Percentiles rank a stretch among this genome's conserved stretches.
Conservation (phyloP, 2,329 filamentous ascomycete genomes). For the Xylariales sp. region DNA sequence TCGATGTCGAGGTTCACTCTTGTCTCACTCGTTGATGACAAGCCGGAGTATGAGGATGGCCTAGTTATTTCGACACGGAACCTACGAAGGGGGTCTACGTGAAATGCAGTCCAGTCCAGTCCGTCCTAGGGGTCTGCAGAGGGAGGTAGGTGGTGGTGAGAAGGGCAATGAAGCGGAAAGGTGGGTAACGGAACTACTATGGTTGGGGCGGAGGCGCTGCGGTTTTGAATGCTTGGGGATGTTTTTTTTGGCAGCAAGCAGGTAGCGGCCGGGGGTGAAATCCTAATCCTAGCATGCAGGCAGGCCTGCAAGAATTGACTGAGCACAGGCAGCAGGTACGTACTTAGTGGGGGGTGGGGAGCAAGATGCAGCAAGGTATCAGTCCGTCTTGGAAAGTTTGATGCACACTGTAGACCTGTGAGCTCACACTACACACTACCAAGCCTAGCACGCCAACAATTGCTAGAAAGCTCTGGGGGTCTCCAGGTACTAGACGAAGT, state of each 20-base stretch:
- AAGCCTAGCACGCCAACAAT: too few relatives aligned
- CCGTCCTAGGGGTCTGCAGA: not conserved
- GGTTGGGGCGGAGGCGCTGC: slow-evolving; percentile 8
- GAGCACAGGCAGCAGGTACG: too few relatives aligned
- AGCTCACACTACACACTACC: too few relatives aligned
- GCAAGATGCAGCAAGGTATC: too few relatives aligned
- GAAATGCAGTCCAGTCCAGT: not conserved
- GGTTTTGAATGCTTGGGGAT: slow-evolving; percentile 3
- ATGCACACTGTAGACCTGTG: too few relatives aligned
- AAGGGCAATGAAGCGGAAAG: not conserved
- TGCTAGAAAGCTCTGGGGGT: too few relatives aligned
- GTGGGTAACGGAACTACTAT: slow-evolving; percentile 8
- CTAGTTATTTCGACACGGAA: not conserved
- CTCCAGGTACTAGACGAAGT: too few relatives aligned
- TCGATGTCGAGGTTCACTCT: too few relatives aligned
- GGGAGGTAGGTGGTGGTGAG: not conserved
- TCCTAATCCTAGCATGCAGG: not conserved
- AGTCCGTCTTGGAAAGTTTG: too few relatives aligned
- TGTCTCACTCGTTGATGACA: not conserved
- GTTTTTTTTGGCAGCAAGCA: not conserved
- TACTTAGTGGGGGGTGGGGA: too few relatives aligned
- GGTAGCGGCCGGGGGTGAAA: not conserved
- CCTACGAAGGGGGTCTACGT: not conserved
- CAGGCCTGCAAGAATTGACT: not conserved
- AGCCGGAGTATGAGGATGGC: not conserved